Evolutionary conservation across 208 protist species (phyloP).

Genomic region (Trypanosoma cruzi): DNA sequence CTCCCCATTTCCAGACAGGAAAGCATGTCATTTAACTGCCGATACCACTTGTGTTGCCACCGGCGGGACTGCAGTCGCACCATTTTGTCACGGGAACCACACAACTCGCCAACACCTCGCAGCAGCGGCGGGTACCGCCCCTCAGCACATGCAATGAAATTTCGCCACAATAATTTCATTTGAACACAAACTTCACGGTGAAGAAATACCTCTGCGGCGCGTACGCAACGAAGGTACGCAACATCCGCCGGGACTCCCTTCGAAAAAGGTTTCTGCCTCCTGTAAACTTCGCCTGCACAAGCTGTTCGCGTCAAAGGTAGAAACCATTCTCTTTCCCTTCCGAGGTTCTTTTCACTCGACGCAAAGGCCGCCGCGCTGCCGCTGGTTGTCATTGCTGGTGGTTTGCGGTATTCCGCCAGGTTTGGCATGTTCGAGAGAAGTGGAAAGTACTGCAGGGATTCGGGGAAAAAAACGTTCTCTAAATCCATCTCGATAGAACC

Average conservation of each 20-base stretch:
- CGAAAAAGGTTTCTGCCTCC: background rate
- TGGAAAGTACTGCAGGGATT: constrained; percentile 23
- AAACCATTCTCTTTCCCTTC: background rate
- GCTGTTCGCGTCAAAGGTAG: no score
- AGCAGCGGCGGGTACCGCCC: constrained; percentile 21
- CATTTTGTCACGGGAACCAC: constrained; percentile 7
- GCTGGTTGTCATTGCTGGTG: background rate
- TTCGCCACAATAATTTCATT: constrained; percentile 13
- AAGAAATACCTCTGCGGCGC: constrained; percentile 7
- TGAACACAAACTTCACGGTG: constrained; percentile 17
- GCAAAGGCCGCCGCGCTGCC: constrained; percentile 3
- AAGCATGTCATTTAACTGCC: constrained; percentile 16
- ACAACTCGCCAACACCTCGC: constrained; percentile 9
- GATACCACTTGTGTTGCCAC: constrained; percentile 25
- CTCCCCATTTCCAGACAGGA: constrained; percentile 24
- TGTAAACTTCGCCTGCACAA: background rate
- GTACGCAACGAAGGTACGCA: constrained; percentile 1
- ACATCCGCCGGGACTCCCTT: background rate
- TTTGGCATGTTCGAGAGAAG: constrained; percentile 21
- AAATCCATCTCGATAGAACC: background rate
- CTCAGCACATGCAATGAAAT: constrained; percentile 13
- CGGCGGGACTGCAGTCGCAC: constrained; percentile 13
- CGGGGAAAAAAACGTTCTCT: constrained; percentile 2
- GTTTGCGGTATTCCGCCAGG: constrained; percentile 13
- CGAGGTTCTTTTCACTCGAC: background rate